phyloP scores from a whole-genome alignment of 106 monocot genomes.

The Dendrobium catenatum region DNA sequence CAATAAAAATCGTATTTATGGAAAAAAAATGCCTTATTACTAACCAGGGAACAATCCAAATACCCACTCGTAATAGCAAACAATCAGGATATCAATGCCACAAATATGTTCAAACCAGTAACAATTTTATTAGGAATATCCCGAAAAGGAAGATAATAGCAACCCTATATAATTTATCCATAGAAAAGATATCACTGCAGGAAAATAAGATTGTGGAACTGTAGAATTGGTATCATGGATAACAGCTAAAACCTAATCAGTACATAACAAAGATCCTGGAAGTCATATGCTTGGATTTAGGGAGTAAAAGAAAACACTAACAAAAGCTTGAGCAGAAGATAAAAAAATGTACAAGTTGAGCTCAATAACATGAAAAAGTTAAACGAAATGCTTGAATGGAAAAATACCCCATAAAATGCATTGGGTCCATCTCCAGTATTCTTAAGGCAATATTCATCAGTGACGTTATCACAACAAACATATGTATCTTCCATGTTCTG shows the following conservation, averaged over 20 bases:
- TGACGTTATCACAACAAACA: slow-evolving; percentile 70
- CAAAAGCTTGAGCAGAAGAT: background rate
- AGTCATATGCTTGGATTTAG: background rate
- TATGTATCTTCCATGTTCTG: slow-evolving; percentile 73
- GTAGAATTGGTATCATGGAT: background rate
- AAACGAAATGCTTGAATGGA: background rate
- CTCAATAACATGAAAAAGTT: background rate
- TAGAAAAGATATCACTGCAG: background rate
- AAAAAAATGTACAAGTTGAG: background rate
- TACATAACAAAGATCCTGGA: background rate
- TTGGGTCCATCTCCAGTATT: slow-evolving; percentile 41
- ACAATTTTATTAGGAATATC: background rate
- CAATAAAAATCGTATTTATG: background rate
- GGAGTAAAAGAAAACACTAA: background rate
- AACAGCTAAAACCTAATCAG: background rate
- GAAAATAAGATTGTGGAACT: background rate
- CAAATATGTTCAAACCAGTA: background rate
- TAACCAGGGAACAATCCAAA: background rate
- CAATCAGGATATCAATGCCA: background rate
- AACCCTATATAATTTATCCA: background rate
- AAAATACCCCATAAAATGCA: slow-evolving; percentile 82
- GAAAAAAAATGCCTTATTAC: background rate
- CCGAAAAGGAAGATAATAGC: background rate
- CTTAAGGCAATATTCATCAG: slow-evolving; percentile 34
- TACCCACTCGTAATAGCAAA: background rate